Percentiles rank a stretch among this genome's conserved stretches.
These are phyloP conservation scores for Delphinella strobiligena DNA, from an alignment of 2,329 filamentous ascomycete genomes.

Conservation along the genomic window DNA sequence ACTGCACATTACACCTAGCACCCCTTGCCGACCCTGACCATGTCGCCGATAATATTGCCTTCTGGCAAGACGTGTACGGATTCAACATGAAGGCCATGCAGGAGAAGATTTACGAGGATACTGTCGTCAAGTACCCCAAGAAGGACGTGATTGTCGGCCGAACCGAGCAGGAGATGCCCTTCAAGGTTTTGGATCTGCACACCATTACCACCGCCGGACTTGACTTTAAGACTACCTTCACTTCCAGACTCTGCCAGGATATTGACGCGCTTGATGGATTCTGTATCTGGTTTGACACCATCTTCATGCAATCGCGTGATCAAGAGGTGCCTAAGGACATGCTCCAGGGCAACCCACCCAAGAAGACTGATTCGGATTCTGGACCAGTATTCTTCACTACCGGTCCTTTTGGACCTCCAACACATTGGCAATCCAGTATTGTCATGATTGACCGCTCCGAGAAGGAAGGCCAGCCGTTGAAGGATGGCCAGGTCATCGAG, in stretches of 20 bases:
- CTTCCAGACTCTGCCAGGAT: constrained; percentile 47
- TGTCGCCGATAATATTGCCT: constrained; percentile 63
- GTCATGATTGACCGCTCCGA: constrained; percentile 52
- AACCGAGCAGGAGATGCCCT: constrained; percentile 40
- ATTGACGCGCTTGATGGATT: constrained; percentile 71
- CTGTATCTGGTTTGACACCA: constrained; percentile 87
- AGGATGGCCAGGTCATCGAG: constrained; percentile 45
- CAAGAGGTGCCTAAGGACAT: constrained; percentile 38
- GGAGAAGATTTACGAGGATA: constrained; percentile 66
- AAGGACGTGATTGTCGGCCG: constrained; percentile 44
- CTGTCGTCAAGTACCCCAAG: constrained; percentile 16
- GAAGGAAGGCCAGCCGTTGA: constrained; percentile 33
- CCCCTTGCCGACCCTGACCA: constrained; percentile 70
- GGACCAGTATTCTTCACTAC: constrained; percentile 78
- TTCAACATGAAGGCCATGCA: constrained; percentile 93
- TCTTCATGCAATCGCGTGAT: constrained; percentile 56
- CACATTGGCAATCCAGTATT: constrained; percentile 84
- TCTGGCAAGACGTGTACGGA: constrained; percentile 88
- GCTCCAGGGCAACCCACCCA: constrained; percentile 17
- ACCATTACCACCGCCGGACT: constrained; percentile 60
- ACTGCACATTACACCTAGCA: constrained; percentile 71
- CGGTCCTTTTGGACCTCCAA: constrained; percentile 61
- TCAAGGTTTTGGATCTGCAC: constrained; percentile 68
- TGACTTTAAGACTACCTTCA: constrained; percentile 59
- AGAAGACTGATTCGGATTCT: constrained; percentile 47